Evolutionary conservation across 768 basidiomycete genomes (phyloP), one percentile per base, ranked within the genome.

Genomic region (Amanita rubescens): DNA sequence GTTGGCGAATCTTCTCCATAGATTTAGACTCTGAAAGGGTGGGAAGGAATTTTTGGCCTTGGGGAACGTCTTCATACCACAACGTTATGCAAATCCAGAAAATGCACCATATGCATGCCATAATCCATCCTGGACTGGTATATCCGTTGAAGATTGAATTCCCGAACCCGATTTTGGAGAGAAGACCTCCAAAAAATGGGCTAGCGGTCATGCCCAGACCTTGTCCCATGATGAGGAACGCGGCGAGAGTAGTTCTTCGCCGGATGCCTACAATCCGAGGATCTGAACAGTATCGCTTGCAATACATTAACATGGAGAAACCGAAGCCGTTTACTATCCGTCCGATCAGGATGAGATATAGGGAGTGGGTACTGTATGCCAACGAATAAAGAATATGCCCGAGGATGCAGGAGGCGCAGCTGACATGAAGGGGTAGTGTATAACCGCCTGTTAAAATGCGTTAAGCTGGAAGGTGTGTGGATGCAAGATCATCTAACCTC

Each of bases 311-410:
- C 27, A 76, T 71, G 3, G 80, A 75, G 62, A 83, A 85, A 4
- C 75, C 75, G 41, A 85, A 59, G 1, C 85, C 84, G 34, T 70
- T 73, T 32, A 85, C 76, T 49, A 82, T 78, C 17, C 85, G 81
- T 5, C 82, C 84, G 30, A 86, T 72, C 57, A 88, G 78, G 59
- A 86, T 85, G 58, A 87, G 71, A 63, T 87, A 86, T 10, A 87
- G 76, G 62, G 72, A 81, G 60, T 79, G 70, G 22, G 77, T 71
- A 15, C 63, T 69, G 62, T 84, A 87, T 0, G 85, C 85, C 25
- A 79, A 65, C 14, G 76, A 82, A 60, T 85, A 84, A 6, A 82
- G 68, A 52, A 85, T 64, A 56, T 81, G 77, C 0, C 84, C 85
- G n/a, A 81, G 44, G 46, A 85, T 65, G 20, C 77, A 72, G 1